Conservation (phyloP, 768 basidiomycete genomes). For the Termitomyces heimii region DNA sequence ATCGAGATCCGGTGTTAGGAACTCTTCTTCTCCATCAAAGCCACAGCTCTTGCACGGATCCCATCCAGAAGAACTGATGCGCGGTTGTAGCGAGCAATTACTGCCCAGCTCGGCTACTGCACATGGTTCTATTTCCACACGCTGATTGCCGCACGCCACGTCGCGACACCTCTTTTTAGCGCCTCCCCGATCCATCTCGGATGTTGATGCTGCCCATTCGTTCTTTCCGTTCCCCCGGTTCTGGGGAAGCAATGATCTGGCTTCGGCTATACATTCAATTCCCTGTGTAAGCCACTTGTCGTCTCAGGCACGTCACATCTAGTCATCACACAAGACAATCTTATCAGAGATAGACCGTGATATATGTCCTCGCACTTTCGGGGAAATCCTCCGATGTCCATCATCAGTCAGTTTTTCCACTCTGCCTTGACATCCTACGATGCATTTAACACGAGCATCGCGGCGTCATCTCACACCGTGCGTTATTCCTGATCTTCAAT, state of each 20-base stretch:
- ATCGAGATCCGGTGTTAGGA: constrained; percentile 11
- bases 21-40: background rate
- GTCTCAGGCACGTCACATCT: constrained; percentile 17
- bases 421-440: background rate
- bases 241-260: constrained; percentile 27
- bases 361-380: background rate
- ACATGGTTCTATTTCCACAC: constrained; percentile 12
- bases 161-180: constrained; percentile 11
- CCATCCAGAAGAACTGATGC: constrained; percentile 8
- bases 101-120: background rate
- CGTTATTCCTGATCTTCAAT: background rate
- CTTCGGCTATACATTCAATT: constrained; percentile 17
- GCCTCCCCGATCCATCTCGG: constrained; percentile 29
- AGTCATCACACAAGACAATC: constrained; percentile 5
- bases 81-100: constrained; percentile 1
- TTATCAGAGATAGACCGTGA: background rate
- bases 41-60: constrained; percentile 15
- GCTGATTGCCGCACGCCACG: constrained; percentile 25
- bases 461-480: background rate
- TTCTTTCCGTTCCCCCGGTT: constrained; percentile 3
- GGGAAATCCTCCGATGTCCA: background rate
- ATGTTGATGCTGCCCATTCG: background rate
- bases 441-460: background rate
- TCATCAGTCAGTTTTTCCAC: no score
- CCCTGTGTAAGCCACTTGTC: constrained; percentile 3